Base-by-base conservation (phyloP, 1,139 yeast genomes). In the Casaregolazyma suthepensis region DNA sequence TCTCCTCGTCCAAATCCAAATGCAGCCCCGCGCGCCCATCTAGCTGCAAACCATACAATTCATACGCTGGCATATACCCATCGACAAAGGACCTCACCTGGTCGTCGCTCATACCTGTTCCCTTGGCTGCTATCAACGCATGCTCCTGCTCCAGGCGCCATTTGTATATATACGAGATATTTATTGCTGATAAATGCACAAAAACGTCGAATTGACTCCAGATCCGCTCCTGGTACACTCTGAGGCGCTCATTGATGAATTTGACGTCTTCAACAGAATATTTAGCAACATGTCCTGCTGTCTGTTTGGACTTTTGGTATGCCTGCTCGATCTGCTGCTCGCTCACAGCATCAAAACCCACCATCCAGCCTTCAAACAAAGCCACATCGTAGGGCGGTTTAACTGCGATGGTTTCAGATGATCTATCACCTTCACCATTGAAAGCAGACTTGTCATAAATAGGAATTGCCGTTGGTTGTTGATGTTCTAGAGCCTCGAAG, bases 61-160 rank as follows among this genome's bases (percentile, higher is more conserved):
- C 79, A 64, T 93, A 93, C 31, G 86, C 80, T 0, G 96, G 96
- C 89, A 87, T 85, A 68, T 93, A 93, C 56, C 96, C 78, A 57
- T 85, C 82, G 7, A 93, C 83, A 71, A 93, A 93, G 22, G 59
- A 57, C 9, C 61, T 66, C 3, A 93, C 96, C 62, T 85, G 78
- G 0, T 67, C 76, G 61, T 87, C 94, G 1, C 83, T 71, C 98
- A 93, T 90, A 0, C 98, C 98, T 18, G 23, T 22, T 0, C 96
- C 96, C 15, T 67, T 72, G 3, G 57, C 58, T 7, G 59, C 58
- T 9, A 84, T 80, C 62, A 89, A 70, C 2, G 75, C 80, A 59
- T 85, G 87, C 64, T 93, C 99, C 70, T 93, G 98, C 67, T 91
- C 81, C 5, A 78, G 67, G 57, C 99, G 77, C 99, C 99, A 93